Evolutionary conservation across 163 green algal genomes (phyloP).

Genomic region (Scenedesmus sp.): DNA sequence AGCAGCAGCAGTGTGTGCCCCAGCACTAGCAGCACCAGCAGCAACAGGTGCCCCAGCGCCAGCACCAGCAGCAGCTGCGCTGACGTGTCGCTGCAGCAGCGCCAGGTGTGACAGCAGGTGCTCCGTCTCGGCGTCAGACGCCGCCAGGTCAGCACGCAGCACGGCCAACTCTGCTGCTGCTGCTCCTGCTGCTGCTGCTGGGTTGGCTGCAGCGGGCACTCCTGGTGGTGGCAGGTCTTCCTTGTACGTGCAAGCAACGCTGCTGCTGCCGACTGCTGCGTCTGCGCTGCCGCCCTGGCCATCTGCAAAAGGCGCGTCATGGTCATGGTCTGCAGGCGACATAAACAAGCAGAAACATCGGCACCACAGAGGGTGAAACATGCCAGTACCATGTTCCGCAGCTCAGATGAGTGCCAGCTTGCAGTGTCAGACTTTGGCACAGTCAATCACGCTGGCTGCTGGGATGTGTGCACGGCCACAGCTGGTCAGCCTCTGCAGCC

Average conservation of each 20-base stretch:
- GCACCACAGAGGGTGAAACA: background rate
- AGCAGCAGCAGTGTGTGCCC: conserved; percentile 16
- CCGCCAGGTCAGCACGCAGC: conserved; percentile 57
- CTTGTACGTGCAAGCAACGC: too few relatives aligned
- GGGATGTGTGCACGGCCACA: background rate
- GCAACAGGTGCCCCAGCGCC: background rate
- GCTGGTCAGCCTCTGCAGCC: background rate
- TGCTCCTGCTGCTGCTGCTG: background rate
- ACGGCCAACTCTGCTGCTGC: conserved; percentile 22
- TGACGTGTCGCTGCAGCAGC: conserved; percentile 61
- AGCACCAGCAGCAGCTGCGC: background rate
- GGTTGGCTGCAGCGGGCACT: background rate
- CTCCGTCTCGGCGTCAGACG: conserved; percentile 62
- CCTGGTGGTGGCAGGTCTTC: background rate
- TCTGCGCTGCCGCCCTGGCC: background rate
- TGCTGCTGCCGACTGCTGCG: conserved; percentile 31
- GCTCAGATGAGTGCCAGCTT: background rate
- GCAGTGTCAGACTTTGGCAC: background rate
- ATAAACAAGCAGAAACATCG: background rate
- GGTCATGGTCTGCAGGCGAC: background rate
- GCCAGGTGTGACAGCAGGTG: conserved; percentile 61
- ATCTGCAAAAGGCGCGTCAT: background rate
- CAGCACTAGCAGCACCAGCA: conserved; percentile 23
- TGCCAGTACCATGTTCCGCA: background rate
- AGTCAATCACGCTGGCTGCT: background rate